Evolutionary conservation across 225 moss, liverwort and hornwort genomes (phyloP).

Genomic region (Sphagnum tenellum): DNA sequence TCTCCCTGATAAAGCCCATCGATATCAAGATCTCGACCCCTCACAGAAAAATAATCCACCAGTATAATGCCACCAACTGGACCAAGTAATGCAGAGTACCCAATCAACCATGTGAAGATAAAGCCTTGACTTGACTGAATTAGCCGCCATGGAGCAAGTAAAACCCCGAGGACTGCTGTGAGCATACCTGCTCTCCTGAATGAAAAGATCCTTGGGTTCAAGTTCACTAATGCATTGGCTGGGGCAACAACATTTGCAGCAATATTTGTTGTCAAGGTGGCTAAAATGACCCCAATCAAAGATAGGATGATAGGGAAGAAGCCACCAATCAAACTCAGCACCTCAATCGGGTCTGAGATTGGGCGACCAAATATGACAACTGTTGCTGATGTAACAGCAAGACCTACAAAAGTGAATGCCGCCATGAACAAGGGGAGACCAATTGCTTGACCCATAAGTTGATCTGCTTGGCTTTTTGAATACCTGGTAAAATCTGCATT

Average conservation of each 20-base stretch:
- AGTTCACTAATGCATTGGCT: conserved; percentile 77
- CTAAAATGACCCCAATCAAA: conserved; percentile 65
- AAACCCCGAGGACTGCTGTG: conserved; percentile 54
- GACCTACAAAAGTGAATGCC: conserved; percentile 83
- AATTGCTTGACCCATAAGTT: conserved; percentile 74
- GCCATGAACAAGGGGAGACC: conserved; percentile 88
- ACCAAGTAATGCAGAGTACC: conserved; percentile 85
- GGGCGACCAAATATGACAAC: conserved; percentile 70
- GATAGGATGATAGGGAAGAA: conserved; percentile 64
- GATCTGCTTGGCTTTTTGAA: conserved; percentile 69
- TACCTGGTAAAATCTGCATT: conserved; percentile 82
- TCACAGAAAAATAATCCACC: conserved; percentile 62
- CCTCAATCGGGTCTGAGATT: conserved; percentile 71
- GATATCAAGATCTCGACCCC: conserved; percentile 39
- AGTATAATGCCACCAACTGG: conserved; percentile 83
- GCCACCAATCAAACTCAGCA: conserved; percentile 65
- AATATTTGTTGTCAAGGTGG: conserved; percentile 84
- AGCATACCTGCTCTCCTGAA: conserved; percentile 55
- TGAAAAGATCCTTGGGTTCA: conserved; percentile 51
- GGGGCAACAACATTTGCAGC: conserved; percentile 95
- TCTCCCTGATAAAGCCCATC: conserved; percentile 55
- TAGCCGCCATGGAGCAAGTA: conserved; percentile 81
- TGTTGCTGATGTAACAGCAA: conserved; percentile 89
- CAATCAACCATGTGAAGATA: conserved; percentile 90
- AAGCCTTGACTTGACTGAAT: conserved; percentile 77